Evolutionary conservation across 2,329 filamentous ascomycete species (phyloP), one percentile per base, ranked within the genome.

Genomic region (Didymella arachidicola): DNA sequence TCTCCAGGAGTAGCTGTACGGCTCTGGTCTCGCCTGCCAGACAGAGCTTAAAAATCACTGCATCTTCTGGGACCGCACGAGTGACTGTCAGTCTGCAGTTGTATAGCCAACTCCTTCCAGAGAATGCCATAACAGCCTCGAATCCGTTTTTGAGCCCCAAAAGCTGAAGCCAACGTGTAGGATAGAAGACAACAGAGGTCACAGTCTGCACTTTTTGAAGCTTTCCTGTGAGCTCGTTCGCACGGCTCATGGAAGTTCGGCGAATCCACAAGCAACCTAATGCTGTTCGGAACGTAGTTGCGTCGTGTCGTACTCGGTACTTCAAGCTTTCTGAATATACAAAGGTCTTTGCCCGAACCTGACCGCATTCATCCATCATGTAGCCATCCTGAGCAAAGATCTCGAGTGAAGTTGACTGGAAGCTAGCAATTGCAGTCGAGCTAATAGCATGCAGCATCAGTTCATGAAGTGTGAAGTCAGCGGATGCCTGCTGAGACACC

Each of bases 301-400:
- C 26, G 6, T 59, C 38, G 29, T 59, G 55, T 3, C 30, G 25
- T 11, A 62, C 48, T 10, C 44, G 56, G 16, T 53, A 56, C 16
- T 27, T 36, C 16, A 57, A n/a, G 10, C 36, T 59, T n/a, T 56
- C 41, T 10, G 59, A 49, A 27, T 59, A 62, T 8, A 62, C 59
- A 34, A 59, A 62, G 1, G 59, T 62, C n/a, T 53, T 64, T 16
- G 60, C 25, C 4, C 57, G 52, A 11, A 57, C 14, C n/a, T 51
- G 43, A 19, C 60, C 62, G 29, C 54, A 57, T 6, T 61, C 48
- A n/a, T 65, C 60, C 12, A 65, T 57, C 25, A 49, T 61, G 18
- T 63, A 65, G 2, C 54, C 57, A 14, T 65, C 62, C 29, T 61
- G 54, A 12, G 62, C 54, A 43, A 61, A 52, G n/a, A 65, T 63